phyloP scores from a whole-genome alignment of 2,329 filamentous ascomycete species.

The Ophiostoma pallidulum region DNA sequence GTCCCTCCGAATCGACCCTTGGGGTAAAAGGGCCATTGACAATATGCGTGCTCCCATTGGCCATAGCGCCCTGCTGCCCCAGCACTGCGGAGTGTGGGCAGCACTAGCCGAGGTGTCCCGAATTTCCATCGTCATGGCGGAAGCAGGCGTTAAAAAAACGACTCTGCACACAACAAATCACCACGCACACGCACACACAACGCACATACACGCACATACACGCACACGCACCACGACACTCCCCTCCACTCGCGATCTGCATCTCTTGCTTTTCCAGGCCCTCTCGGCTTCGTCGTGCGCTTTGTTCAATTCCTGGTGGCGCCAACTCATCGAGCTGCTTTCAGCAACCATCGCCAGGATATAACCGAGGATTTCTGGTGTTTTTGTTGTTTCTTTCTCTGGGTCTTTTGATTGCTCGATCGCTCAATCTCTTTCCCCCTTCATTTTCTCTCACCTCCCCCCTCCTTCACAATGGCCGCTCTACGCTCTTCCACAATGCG shows the following conservation, averaged over 20 bases:
- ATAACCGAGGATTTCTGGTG: background rate
- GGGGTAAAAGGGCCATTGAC: conserved; percentile 14
- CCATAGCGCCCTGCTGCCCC: background rate
- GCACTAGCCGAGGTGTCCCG: conserved; percentile 19
- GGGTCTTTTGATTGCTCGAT: background rate
- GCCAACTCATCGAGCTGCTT: no score
- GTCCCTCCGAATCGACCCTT: conserved; percentile 15
- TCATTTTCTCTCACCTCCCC: background rate
- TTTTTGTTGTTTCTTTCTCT: background rate
- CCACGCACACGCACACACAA: conserved; percentile 1
- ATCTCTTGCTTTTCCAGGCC: background rate
- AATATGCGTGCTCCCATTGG: conserved; percentile 16
- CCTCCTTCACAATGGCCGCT: conserved; percentile 42
- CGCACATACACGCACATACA: background rate
- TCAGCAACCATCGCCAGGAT: no score
- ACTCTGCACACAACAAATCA: conserved; percentile 8
- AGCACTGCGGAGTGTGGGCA: conserved; percentile 8
- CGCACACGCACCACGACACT: background rate
- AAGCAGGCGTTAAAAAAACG: conserved; percentile 4
- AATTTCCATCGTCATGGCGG: conserved; percentile 17
- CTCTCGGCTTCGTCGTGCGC: background rate
- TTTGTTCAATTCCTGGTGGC: no score
- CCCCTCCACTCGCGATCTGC: background rate
- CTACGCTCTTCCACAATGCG: conserved; percentile 49
- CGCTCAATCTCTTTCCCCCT: background rate